Evolutionary conservation across 805 yeast genomes (phyloP).

Genomic region (Grigorovia humatica): DNA sequence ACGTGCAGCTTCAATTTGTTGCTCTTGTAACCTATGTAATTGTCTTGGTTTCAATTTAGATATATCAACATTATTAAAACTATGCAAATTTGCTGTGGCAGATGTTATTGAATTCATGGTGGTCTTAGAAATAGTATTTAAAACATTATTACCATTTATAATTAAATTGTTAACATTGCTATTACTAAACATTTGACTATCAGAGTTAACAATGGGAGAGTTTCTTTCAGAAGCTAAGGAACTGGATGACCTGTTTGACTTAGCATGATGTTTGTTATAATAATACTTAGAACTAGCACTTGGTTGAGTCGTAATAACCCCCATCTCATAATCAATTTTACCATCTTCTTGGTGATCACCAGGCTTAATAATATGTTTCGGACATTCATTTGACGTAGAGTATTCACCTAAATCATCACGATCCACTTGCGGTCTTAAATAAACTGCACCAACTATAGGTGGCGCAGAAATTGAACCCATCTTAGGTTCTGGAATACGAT

Average conservation of each 20-base stretch:
- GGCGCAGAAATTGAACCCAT: conserved; percentile 81
- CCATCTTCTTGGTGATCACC: conserved; percentile 32
- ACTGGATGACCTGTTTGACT: conserved; percentile 5
- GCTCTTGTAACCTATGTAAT: conserved; percentile 15
- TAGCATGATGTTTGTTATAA: conserved; percentile 10
- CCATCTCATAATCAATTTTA: conserved; percentile 25
- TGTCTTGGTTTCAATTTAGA: conserved; percentile 16
- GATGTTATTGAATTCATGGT: neutral
- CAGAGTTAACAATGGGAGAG: neutral
- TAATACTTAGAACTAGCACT: conserved; percentile 12
- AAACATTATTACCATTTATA: neutral
- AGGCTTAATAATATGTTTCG: conserved; percentile 35
- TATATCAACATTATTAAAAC: neutral
- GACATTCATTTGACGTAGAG: conserved; percentile 38
- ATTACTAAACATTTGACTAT: neutral
- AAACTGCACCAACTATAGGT: conserved; percentile 86
- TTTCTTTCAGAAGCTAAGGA: neutral
- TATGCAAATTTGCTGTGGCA: neutral
- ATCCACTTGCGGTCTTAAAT: conserved; percentile 60
- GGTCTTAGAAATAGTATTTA: neutral
- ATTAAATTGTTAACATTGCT: neutral
- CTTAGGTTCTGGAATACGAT: conserved; percentile 73
- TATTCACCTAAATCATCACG: conserved; percentile 80
- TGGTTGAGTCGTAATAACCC: conserved; percentile 19
- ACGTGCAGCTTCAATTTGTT: conserved; percentile 13